phyloP scores from a whole-genome alignment of 2,329 filamentous ascomycete genomes.

The Verticillium alfalfae region DNA sequence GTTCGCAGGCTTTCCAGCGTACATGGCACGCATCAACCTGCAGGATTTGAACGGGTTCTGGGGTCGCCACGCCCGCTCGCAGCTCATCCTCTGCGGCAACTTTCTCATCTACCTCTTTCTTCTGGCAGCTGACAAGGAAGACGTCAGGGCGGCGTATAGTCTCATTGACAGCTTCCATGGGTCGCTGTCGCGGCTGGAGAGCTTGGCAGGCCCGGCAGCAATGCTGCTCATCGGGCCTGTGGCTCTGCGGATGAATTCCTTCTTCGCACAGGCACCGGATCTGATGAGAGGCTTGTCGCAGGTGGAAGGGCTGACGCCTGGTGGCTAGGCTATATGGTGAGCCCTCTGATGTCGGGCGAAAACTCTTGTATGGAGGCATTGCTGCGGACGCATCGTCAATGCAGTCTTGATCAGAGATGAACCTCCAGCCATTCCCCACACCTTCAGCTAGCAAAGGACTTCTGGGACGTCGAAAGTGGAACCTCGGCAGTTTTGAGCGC shows the following conservation, averaged over 20 bases:
- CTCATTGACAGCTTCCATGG: constrained; percentile 29
- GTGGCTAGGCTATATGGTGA: too few relatives aligned
- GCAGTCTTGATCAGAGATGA: too few relatives aligned
- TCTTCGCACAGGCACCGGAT: constrained; percentile 27
- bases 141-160: constrained; percentile 28
- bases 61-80: constrained; percentile 35
- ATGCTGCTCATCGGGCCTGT: constrained; percentile 27
- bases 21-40: constrained; percentile 27
- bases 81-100: constrained; percentile 40
- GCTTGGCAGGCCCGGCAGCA: constrained; percentile 21
- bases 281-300: background rate
- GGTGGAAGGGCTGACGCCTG: too few relatives aligned
- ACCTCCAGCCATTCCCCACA: too few relatives aligned
- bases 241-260: constrained; percentile 30
- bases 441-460: too few relatives aligned
- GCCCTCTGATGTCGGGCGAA: too few relatives aligned
- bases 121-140: constrained; percentile 26
- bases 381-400: too few relatives aligned
- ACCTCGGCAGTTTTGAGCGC: too few relatives aligned
- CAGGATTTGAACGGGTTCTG: constrained; percentile 34
- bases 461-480: too few relatives aligned
- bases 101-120: constrained; percentile 43
- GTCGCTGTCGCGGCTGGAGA: constrained; percentile 25
- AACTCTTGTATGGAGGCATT: too few relatives aligned
- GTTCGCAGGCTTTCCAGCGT: constrained; percentile 29